A percentile compares a stretch with the other conserved stretches of the same genome.
Conservation (phyloP, 306 rosid species). For the Lathyrus tuberosus region DNA sequence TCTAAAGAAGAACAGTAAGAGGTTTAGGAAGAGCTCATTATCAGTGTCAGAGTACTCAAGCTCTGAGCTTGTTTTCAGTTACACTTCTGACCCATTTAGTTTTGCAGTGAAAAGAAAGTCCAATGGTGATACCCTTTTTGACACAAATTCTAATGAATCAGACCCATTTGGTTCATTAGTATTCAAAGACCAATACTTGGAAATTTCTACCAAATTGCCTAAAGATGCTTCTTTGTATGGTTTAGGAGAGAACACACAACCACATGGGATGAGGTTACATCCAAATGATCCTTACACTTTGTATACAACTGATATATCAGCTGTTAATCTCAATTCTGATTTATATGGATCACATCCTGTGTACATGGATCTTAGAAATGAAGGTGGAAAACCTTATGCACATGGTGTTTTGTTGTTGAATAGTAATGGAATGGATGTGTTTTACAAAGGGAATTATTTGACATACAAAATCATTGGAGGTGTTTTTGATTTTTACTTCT, state of each 20-base stretch:
- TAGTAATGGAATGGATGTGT: slow-evolving; percentile 94
- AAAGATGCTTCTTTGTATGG: slow-evolving; percentile 76
- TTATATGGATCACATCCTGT: slow-evolving; percentile 87
- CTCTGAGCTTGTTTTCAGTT: slow-evolving; percentile 62
- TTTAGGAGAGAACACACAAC: slow-evolving; percentile 85
- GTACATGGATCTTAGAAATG: slow-evolving; percentile 80
- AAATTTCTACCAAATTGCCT: slow-evolving; percentile 77
- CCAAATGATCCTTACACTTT: slow-evolving; percentile 80
- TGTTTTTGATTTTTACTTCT: slow-evolving; percentile 85
- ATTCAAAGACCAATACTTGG: slow-evolving; percentile 88
- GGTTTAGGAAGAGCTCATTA: slow-evolving; percentile 37
- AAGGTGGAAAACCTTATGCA: slow-evolving; percentile 62
- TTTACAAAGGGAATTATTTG: slow-evolving; percentile 68
- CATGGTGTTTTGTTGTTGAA: slow-evolving; percentile 85
- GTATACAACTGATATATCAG: slow-evolving; percentile 70
- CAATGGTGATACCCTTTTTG: slow-evolving; percentile 73
- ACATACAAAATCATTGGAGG: slow-evolving; percentile 91
- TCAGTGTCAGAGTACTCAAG: slow-evolving; percentile 47
- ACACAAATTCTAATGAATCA: slow-evolving; percentile 51
- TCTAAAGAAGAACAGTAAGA: slow-evolving; percentile 44
- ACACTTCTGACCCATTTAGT: slow-evolving; percentile 70
- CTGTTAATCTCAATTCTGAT: slow-evolving; percentile 80
- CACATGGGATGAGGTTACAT: slow-evolving; percentile 71
- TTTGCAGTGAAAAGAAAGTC: slow-evolving; percentile 75
- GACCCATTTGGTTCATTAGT: slow-evolving; percentile 61